These are phyloP conservation scores for Ploettnerulaceae sp. DNA, from an alignment of 2,329 filamentous ascomycete species.

Conservation along the genomic window DNA sequence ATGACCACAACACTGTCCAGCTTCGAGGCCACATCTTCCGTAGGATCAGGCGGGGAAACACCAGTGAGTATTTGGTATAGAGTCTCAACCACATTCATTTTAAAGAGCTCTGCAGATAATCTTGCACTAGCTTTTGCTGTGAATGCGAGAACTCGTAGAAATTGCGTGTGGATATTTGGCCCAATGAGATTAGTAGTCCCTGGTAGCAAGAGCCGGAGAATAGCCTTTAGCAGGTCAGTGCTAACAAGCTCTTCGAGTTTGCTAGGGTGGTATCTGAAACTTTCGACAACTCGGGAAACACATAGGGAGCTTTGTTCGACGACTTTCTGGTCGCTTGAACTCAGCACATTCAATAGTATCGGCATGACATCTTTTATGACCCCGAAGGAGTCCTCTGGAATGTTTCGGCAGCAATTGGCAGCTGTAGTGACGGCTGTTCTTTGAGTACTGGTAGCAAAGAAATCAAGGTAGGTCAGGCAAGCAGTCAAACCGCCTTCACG, in stretches of 20 bases:
- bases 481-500: slow-evolving; percentile 91
- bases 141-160: slow-evolving; percentile 85
- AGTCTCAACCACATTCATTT: slow-evolving; percentile 95
- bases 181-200: slow-evolving; percentile 95
- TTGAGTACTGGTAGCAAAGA: slow-evolving; percentile 96
- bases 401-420: slow-evolving; percentile 96
- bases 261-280: slow-evolving; percentile 81
- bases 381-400: slow-evolving; percentile 86
- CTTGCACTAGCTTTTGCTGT: slow-evolving; percentile 83
- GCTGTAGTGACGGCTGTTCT: slow-evolving; percentile 94
- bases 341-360: slow-evolving; percentile 82
- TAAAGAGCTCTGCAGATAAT: slow-evolving; percentile 84
- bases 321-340: slow-evolving; percentile 91
- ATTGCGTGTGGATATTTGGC: slow-evolving; percentile 91
- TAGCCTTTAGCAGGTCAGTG: slow-evolving; percentile 75
- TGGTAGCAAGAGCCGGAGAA: slow-evolving; percentile 82
- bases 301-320: slow-evolving; percentile 95
- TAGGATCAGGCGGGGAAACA: slow-evolving; percentile 80
- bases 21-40: slow-evolving; percentile 73
- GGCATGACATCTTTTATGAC: slow-evolving; percentile 96
- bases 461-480: slow-evolving; percentile 94
- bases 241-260: slow-evolving; percentile 93
- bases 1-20: slow-evolving; percentile 97
- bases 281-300: slow-evolving; percentile 93
- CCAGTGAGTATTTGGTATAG: slow-evolving; percentile 96